Evolutionary conservation across 1,284 basidiomycete genomes (phyloP), one percentile per base, ranked within the genome.

Genomic region (Phellopilus nigrolimitatus): DNA sequence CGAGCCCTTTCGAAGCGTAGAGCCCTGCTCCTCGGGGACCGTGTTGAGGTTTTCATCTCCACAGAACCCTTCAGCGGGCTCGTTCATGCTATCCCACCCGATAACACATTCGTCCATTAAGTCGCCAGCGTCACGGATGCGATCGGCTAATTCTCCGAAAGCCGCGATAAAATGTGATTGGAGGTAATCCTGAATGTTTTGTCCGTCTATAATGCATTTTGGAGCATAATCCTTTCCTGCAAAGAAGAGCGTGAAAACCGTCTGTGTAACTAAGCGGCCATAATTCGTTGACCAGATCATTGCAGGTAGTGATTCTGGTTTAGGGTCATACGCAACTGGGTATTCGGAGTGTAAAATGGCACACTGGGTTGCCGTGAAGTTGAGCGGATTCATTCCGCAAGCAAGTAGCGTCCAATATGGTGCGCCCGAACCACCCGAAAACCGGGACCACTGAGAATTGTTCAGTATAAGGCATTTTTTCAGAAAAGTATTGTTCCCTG

Each of bases 251-350:
- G 94, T 93, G 71, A 93, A 97, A 49, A 98, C 65, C 3, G 94
- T 97, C 64, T 94, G 92, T 10, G 82, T 84, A 34, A 88, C 82
- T 13, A 97, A 80, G 9, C 90, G 89, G 42, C 88, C 84, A 63
- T 98, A 97, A 66, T 98, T 98, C 19, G 95, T 97, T 12, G 87
- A 84, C 95, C 95, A 98, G 57, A 95, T 82, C 95, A 99, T 99
- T 46, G 86, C 82, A 1, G 95, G 94, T 55, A 93, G 78, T 0
- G 77, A 67, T 5, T 77, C 71, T 0, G 95, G 93, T 56, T 88
- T 75, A 2, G 90, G 78, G 0, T 69, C 63, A 33, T 76, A 68
- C 0, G 84, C 62, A 2, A 71, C 64, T 0, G 92, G 87, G 69
- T 91, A 97, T 71, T 98, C 94, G 66, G 80, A 84, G 63, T 98